Evolutionary conservation across 202 grass and related monocot species (phyloP).

Genomic region (Cymbopogon flexuosus): DNA sequence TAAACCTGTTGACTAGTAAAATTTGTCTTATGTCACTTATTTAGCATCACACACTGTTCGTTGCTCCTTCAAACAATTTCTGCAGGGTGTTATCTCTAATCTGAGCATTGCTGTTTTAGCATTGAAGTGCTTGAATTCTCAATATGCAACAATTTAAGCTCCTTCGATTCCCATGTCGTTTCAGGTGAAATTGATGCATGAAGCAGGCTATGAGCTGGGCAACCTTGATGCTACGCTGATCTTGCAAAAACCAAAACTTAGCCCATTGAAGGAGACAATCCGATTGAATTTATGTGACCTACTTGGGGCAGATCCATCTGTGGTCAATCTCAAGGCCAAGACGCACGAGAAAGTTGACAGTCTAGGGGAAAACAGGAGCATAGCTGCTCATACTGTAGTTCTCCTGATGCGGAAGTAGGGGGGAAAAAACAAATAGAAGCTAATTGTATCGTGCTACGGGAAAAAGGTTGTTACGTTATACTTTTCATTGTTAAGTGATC

Average conservation of each 20-base stretch:
- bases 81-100: background rate
- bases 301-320: conserved; percentile 73
- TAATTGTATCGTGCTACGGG: background rate
- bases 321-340: conserved; percentile 97
- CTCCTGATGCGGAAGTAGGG: conserved; percentile 89
- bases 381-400: conserved; percentile 93
- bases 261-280: conserved; percentile 90
- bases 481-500: background rate
- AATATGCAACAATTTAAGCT: background rate
- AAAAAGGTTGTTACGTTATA: background rate
- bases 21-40: conserved; percentile 8
- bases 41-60: background rate
- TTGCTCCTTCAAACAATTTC: background rate
- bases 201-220: conserved; percentile 87
- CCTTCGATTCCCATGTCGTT: conserved; percentile 1
- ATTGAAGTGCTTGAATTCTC: background rate
- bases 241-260: conserved; percentile 92
- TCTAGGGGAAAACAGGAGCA: conserved; percentile 95
- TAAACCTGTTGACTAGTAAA: background rate
- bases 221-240: conserved; percentile 95
- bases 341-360: conserved; percentile 96
- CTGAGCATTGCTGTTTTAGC: background rate
- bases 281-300: conserved; percentile 75
- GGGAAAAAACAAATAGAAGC: background rate
- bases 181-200: conserved; percentile 96